Percentiles rank a stretch among this genome's conserved stretches.
Conservation (phyloP, 2,329 filamentous ascomycete genomes). For the Cladosporium sphaerospermum region DNA sequence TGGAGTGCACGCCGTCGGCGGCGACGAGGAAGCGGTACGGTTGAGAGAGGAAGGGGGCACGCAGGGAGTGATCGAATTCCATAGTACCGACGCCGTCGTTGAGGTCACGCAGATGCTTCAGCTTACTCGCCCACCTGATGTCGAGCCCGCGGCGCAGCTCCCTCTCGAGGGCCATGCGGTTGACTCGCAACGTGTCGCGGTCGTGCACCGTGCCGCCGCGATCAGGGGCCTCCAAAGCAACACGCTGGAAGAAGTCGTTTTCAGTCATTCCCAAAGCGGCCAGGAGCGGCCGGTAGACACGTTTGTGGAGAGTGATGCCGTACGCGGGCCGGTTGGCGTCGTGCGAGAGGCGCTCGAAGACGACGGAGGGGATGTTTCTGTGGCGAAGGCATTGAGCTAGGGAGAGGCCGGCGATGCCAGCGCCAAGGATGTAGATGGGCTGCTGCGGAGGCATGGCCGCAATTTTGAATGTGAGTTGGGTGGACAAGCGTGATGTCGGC, state of each 20-base stretch:
- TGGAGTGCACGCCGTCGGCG: slow-evolving; percentile 36
- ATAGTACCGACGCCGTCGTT: background rate
- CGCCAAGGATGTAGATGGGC: slow-evolving; percentile 39
- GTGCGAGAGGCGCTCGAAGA: slow-evolving; percentile 31
- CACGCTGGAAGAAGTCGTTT: slow-evolving; percentile 23
- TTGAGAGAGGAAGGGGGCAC: too few species aligned
- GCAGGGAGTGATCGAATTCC: background rate
- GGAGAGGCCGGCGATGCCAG: slow-evolving; percentile 40
- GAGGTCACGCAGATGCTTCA: slow-evolving; percentile 12
- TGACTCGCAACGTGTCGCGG: slow-evolving; percentile 28
- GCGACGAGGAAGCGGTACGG: slow-evolving; percentile 26
- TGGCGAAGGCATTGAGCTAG: slow-evolving; percentile 32
- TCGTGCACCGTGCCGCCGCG: slow-evolving; percentile 18
- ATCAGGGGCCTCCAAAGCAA: slow-evolving; percentile 24
- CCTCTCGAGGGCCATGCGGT: slow-evolving; percentile 32
- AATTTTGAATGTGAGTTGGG: too few species aligned
- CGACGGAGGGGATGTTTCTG: slow-evolving; percentile 25
- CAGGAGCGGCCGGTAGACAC: slow-evolving; percentile 30
- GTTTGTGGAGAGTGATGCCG: slow-evolving; percentile 34
- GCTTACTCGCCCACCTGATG: slow-evolving; percentile 28
- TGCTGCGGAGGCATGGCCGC: too few species aligned
- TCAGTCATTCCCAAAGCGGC: slow-evolving; percentile 29
- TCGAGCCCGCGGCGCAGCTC: slow-evolving; percentile 33
- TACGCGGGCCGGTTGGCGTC: slow-evolving; percentile 25
- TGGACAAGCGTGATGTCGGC: too few species aligned